Percentiles rank a stretch among this genome's conserved stretches.
phyloP scores from a whole-genome alignment of 805 yeast genomes.

The Brettanomyces anomalus region DNA sequence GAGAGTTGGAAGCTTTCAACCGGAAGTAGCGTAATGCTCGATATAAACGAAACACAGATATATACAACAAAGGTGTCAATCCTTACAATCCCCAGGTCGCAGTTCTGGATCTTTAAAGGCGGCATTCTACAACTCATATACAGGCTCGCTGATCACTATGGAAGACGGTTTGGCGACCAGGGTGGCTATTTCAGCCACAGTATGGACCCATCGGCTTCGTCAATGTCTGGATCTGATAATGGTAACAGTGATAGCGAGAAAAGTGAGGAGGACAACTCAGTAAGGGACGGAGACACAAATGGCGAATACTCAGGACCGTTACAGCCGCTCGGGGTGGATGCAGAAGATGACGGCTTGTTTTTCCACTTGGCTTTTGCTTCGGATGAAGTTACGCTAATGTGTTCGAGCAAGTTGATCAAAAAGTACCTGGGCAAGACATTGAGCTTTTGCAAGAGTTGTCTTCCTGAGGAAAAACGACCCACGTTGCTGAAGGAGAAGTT shows the following conservation, averaged over 20 bases:
- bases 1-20: too few relatives aligned
- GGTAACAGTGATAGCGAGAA: constrained; percentile 5
- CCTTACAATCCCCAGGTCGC: constrained; percentile 42
- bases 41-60: constrained; percentile 32
- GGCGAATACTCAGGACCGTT: background rate
- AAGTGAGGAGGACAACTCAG: constrained; percentile 1
- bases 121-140: constrained; percentile 41
- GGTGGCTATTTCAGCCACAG: constrained; percentile 5
- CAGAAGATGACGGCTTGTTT: constrained; percentile 35
- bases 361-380: constrained; percentile 58
- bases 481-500: constrained; percentile 36
- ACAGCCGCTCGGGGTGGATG: background rate
- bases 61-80: constrained; percentile 38
- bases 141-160: constrained; percentile 23
- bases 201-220: constrained; percentile 8
- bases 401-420: constrained; percentile 31
- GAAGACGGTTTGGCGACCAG: constrained; percentile 7
- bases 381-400: constrained; percentile 52
- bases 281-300: background rate
- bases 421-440: constrained; percentile 33
- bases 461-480: constrained; percentile 21
- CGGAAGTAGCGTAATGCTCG: too few relatives aligned
- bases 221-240: constrained; percentile 9
- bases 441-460: constrained; percentile 19
- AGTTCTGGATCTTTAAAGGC: constrained; percentile 44